These are phyloP conservation scores for Leccinum broughii DNA, from an alignment of 768 basidiomycete species.

Conservation along the genomic window DNA sequence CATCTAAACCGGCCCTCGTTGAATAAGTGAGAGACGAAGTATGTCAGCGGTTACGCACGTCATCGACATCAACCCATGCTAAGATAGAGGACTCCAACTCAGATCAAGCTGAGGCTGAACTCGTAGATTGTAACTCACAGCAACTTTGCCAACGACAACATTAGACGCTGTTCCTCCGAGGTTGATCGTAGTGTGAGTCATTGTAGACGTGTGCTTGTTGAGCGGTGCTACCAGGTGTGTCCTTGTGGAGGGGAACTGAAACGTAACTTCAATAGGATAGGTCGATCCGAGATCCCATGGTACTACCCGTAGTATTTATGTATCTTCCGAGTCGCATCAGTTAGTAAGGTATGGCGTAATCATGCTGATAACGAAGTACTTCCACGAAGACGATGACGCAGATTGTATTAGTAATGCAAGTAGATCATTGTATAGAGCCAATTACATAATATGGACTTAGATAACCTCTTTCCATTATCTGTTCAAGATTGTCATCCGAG, in stretches of 20 bases:
- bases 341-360: background rate
- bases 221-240: background rate
- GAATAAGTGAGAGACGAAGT: background rate
- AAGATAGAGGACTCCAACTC: background rate
- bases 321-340: background rate
- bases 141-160: constrained; percentile 38
- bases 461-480: background rate
- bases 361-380: background rate
- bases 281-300: too few species aligned
- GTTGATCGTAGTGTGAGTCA: constrained; percentile 32
- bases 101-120: background rate
- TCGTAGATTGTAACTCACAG: constrained; percentile 23
- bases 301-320: background rate
- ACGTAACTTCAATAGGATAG: background rate
- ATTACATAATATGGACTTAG: background rate
- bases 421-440: too few species aligned
- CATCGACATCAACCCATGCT: constrained; percentile 61
- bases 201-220: constrained; percentile 9
- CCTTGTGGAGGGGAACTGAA: background rate
- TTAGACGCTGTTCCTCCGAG: constrained; percentile 41
- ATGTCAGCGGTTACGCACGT: constrained; percentile 34
- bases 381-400: too few species aligned
- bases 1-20: background rate
- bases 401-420: background rate
- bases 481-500: background rate